A percentile compares a stretch with the other conserved stretches of the same genome.
Conservation (phyloP, 1,284 basidiomycete genomes). For the Pterulicium gracile region DNA sequence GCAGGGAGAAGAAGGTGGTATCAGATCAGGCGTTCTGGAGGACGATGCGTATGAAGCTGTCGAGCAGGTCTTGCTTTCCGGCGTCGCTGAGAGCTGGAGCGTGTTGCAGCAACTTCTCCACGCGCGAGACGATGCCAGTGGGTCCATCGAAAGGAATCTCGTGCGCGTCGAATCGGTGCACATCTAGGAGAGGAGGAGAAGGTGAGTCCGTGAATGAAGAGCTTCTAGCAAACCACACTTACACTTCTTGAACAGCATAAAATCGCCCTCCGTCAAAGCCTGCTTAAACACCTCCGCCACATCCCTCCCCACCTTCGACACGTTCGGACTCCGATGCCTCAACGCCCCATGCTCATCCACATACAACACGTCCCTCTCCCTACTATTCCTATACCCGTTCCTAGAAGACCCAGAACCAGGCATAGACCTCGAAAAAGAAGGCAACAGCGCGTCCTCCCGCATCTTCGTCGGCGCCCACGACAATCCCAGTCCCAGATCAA, state of each 20-base stretch:
- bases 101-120: conserved; percentile 45
- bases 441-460: conserved; percentile 49
- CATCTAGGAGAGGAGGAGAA: conserved; percentile 28
- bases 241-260: conserved; percentile 62
- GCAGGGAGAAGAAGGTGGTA: no score
- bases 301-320: conserved; percentile 36
- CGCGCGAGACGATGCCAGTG: conserved; percentile 48
- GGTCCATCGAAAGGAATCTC: conserved; percentile 65
- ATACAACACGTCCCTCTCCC: conserved; percentile 12
- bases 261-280: conserved; percentile 50
- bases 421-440: conserved; percentile 23
- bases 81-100: conserved; percentile 36
- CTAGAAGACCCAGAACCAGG: conserved; percentile 19
- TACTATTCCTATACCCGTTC: conserved; percentile 8
- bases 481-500: conserved; percentile 52
- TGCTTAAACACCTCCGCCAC: conserved; percentile 53
- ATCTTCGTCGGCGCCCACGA: conserved; percentile 59
- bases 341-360: conserved; percentile 15
- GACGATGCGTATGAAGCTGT: conserved; percentile 53
- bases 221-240: conserved; percentile 18
- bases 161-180: conserved; percentile 61
- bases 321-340: conserved; percentile 20
- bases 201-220: conserved; percentile 5
- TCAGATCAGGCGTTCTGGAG: conserved; percentile 39
- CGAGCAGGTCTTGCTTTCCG: conserved; percentile 41